Evolutionary conservation across 225 moss, liverwort and hornwort genomes (phyloP).

Genomic region (Neckera pumila): DNA sequence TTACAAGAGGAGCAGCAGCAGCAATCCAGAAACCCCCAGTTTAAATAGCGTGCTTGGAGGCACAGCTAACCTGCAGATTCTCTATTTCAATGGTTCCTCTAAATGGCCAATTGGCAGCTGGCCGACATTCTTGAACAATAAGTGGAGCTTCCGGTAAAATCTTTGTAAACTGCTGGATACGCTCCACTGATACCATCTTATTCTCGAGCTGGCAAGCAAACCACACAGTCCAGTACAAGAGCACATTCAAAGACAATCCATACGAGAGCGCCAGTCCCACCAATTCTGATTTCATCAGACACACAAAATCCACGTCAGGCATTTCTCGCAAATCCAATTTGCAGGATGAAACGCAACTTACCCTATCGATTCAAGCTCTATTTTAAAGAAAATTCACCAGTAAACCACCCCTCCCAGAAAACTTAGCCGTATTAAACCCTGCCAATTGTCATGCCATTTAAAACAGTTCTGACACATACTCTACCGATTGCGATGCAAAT

Average conservation of each 20-base stretch:
- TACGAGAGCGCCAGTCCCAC: constrained; percentile 60
- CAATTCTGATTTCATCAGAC: constrained; percentile 23
- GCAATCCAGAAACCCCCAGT: background rate
- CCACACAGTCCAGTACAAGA: constrained; percentile 41
- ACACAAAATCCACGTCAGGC: background rate
- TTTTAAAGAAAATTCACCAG: background rate
- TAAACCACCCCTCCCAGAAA: background rate
- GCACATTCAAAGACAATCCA: constrained; percentile 36
- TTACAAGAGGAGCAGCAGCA: background rate
- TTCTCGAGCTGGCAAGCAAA: constrained; percentile 53
- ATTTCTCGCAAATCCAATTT: background rate
- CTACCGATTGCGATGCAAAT: background rate
- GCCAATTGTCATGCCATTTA: background rate
- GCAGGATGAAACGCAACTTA: background rate
- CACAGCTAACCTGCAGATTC: constrained; percentile 32
- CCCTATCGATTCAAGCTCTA: background rate
- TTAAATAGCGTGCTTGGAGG: background rate
- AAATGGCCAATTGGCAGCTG: constrained; percentile 42
- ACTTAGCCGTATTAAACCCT: background rate
- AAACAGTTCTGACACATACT: background rate
- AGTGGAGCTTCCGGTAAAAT: constrained; percentile 41
- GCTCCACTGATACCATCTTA: constrained; percentile 63
- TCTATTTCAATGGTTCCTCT: constrained; percentile 33
- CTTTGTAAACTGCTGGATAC: constrained; percentile 40
- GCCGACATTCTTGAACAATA: constrained; percentile 17